A percentile compares a stretch with the other conserved stretches of the same genome.
Conservation (phyloP, 768 basidiomycete genomes). For the Gyrodon lividus region DNA sequence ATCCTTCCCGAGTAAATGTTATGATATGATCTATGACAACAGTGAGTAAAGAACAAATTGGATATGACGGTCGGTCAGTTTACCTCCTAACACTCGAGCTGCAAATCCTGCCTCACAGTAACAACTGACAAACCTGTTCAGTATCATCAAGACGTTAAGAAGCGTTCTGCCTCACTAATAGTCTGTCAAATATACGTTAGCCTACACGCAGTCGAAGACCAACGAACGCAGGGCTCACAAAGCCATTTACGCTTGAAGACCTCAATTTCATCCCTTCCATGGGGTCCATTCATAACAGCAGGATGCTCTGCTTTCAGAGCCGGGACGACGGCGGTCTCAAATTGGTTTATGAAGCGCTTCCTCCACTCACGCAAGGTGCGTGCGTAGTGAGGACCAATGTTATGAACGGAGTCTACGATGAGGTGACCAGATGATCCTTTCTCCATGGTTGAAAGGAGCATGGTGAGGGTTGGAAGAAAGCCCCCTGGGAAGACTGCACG, state of each 20-base stretch:
- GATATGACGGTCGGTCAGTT: slow-evolving; percentile 1
- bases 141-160: neutral
- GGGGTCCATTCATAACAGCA: slow-evolving; percentile 45
- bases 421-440: slow-evolving; percentile 54
- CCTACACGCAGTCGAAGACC: slow-evolving; percentile 11
- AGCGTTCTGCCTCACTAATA: slow-evolving; percentile 41
- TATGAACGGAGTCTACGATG: slow-evolving; percentile 61
- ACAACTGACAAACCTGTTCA: slow-evolving; percentile 39
- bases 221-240: slow-evolving; percentile 42
- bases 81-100: slow-evolving; percentile 63
- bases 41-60: slow-evolving; percentile 1
- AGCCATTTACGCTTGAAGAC: slow-evolving; percentile 77
- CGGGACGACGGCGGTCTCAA: slow-evolving; percentile 57
- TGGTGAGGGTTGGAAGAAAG: slow-evolving; percentile 63
- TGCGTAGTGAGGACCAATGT: slow-evolving; percentile 76
- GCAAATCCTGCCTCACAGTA: slow-evolving; percentile 78
- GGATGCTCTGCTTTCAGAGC: slow-evolving; percentile 61
- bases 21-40: slow-evolving; percentile 54
- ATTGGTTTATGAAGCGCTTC: slow-evolving; percentile 54
- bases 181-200: slow-evolving; percentile 30
- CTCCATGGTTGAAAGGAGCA: slow-evolving; percentile 49
- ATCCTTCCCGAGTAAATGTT: slow-evolving; percentile 64
- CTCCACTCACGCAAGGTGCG: slow-evolving; percentile 82
- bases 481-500: slow-evolving; percentile 66
- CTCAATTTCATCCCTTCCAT: slow-evolving; percentile 56